A percentile compares a stretch with the other conserved stretches of the same genome.
These are phyloP conservation scores for Lentinus tigrinus DNA, from an alignment of 768 basidiomycete genomes.

Conservation along the genomic window DNA sequence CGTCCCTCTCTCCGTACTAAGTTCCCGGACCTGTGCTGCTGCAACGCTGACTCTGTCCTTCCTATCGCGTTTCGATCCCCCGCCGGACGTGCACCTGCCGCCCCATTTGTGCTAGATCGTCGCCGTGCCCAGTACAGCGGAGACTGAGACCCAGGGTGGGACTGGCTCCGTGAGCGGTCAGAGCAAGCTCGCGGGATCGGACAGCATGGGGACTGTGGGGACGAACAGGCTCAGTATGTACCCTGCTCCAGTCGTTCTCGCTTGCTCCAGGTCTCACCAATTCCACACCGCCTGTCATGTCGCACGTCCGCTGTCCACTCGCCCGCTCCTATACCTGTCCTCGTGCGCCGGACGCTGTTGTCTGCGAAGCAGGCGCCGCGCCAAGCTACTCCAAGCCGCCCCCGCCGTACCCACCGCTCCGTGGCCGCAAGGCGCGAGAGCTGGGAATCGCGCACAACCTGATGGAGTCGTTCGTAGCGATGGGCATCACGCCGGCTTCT, in stretches of 20 bases:
- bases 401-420: constrained; percentile 49
- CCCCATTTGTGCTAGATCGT: constrained; percentile 10
- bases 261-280: not conserved
- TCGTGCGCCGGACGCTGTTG: not conserved
- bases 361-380: not conserved
- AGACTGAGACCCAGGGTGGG: not conserved
- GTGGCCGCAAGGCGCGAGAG: constrained; percentile 42
- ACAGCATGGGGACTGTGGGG: not conserved
- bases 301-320: too few species aligned
- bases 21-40: not conserved
- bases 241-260: not conserved
- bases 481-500: constrained; percentile 29
- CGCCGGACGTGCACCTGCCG: not conserved
- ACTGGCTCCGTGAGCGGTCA: not conserved
- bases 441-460: constrained; percentile 48
- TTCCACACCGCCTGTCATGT: not conserved
- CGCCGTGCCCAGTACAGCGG: not conserved
- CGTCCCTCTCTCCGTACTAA: not conserved
- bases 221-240: not conserved
- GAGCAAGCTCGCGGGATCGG: too few species aligned
- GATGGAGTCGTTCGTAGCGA: constrained; percentile 58
- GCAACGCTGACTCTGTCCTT: not conserved
- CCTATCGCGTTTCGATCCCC: constrained; percentile 6
- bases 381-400: constrained; percentile 42
- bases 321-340: too few species aligned